Conservation (phyloP, 306 rosid species). For the Oxytropis ochrocephala region DNA sequence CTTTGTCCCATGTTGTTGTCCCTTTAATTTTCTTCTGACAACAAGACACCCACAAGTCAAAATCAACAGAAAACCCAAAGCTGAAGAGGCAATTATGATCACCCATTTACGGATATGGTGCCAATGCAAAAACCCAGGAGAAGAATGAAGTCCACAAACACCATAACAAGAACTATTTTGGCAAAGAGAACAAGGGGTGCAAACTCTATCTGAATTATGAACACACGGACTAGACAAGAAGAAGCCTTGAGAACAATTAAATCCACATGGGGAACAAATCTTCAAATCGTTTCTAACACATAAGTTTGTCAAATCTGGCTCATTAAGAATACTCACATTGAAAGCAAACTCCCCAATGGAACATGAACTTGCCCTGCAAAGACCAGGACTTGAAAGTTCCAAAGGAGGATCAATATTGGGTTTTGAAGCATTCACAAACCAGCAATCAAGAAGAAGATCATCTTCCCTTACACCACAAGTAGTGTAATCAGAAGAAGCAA, state of each 20-base stretch:
- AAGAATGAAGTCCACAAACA: conserved; percentile 48
- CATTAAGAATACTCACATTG: conserved; percentile 70
- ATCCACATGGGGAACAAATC: conserved; percentile 85
- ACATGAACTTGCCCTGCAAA: conserved; percentile 55
- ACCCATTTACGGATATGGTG: conserved; percentile 35
- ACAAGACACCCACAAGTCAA: conserved; percentile 47
- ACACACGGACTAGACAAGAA: conserved; percentile 83
- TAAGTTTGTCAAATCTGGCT: conserved; percentile 61
- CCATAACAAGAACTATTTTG: conserved; percentile 79
- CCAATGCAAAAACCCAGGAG: conserved; percentile 44
- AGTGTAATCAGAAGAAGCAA: conserved; percentile 74
- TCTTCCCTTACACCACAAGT: conserved; percentile 88
- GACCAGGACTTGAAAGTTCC: conserved; percentile 87
- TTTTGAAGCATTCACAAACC: conserved; percentile 53
- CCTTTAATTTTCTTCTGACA: not conserved
- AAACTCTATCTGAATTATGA: conserved; percentile 56
- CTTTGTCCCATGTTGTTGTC: conserved; percentile 25
- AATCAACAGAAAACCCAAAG: conserved; percentile 41
- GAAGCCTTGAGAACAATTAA: conserved; percentile 68
- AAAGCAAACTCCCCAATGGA: conserved; percentile 49
- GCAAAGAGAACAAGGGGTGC: conserved; percentile 94
- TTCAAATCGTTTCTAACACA: conserved; percentile 63
- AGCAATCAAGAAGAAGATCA: conserved; percentile 77
- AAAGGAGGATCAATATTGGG: conserved; percentile 68
- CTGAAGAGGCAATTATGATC: conserved; percentile 50